phyloP scores from a whole-genome alignment of 768 basidiomycete genomes.

The Lactarius psammicola region DNA sequence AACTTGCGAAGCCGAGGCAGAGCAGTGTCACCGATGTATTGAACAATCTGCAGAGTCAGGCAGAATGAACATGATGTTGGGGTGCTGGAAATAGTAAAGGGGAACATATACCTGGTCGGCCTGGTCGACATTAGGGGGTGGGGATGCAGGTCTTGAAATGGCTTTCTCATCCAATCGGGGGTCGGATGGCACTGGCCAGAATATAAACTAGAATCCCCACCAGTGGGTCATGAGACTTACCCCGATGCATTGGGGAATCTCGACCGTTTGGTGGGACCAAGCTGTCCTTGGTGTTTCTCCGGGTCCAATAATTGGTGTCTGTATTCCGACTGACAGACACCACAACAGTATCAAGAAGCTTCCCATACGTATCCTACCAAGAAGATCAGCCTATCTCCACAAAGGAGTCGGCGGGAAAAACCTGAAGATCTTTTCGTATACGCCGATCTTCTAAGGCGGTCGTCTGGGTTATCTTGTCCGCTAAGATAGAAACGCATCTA shows the following conservation, averaged over 20 bases:
- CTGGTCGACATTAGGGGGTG: constrained; percentile 42
- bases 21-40: constrained; percentile 64
- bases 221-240: constrained; percentile 37
- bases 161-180: constrained; percentile 61
- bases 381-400: constrained; percentile 5
- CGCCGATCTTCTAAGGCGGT: constrained; percentile 88
- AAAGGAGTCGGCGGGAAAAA: constrained; percentile 30
- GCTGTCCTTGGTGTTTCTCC: constrained; percentile 63
- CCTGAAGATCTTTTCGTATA: constrained; percentile 87
- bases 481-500: constrained; percentile 75
- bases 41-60: constrained; percentile 52
- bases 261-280: constrained; percentile 56
- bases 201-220: constrained; percentile 1
- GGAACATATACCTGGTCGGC: constrained; percentile 45
- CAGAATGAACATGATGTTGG: not conserved
- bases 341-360: constrained; percentile 79
- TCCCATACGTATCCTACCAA: constrained; percentile 74
- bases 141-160: constrained; percentile 44
- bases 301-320: constrained; percentile 80
- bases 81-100: not conserved
- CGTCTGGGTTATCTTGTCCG: constrained; percentile 84
- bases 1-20: constrained; percentile 77
- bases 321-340: constrained; percentile 67
- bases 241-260: constrained; percentile 63
- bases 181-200: constrained; percentile 35